These are phyloP conservation scores for Isatis tinctoria DNA, from an alignment of 345 rosid species.

Conservation along the genomic window DNA sequence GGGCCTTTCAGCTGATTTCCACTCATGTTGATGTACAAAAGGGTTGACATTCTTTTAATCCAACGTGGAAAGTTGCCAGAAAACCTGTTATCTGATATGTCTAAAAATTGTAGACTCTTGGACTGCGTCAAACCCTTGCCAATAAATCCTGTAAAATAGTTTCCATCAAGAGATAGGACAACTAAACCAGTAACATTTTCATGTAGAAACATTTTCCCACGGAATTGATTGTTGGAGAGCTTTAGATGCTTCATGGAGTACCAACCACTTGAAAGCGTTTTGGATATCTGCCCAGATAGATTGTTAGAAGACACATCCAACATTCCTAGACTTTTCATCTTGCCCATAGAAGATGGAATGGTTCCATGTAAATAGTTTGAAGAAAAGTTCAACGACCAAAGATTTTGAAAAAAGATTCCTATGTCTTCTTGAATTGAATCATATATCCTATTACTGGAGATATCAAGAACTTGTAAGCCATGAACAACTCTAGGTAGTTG, in stretches of 20 bases:
- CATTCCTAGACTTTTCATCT: background rate
- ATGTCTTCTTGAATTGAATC: background rate
- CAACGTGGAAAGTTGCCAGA: background rate
- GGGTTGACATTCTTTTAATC: background rate
- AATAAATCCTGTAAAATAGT: background rate
- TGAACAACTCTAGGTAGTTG: background rate
- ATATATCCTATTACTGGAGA: background rate
- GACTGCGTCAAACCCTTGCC: background rate
- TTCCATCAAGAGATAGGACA: background rate
- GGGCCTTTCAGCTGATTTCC: background rate
- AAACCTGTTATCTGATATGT: background rate
- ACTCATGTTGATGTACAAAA: background rate
- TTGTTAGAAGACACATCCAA: background rate
- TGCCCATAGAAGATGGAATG: background rate
- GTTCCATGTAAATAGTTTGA: background rate
- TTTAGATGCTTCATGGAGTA: too few relatives aligned
- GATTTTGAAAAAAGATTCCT: background rate
- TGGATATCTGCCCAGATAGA: background rate
- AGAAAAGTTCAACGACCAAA: background rate
- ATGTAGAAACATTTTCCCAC: background rate
- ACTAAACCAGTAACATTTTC: background rate
- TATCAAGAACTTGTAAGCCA: background rate
- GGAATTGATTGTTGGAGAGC: background rate
- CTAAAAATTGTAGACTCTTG: background rate
- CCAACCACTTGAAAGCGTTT: background rate